Evolutionary conservation across 2,329 filamentous ascomycete species (phyloP).

Genomic region (Cryphonectria naterciae): DNA sequence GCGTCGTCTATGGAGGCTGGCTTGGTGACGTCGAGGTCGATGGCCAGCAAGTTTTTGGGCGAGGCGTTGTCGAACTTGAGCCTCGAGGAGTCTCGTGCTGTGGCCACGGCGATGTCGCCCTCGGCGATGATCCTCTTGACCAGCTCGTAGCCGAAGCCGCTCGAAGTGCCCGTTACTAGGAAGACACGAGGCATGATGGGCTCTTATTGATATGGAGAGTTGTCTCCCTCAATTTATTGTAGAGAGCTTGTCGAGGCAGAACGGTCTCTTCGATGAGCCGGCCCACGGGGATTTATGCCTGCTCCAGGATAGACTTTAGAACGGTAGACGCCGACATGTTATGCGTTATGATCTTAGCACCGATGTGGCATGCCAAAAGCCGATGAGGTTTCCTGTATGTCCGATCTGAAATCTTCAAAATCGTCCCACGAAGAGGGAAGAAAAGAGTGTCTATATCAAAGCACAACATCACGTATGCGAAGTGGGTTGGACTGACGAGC

Average conservation of each 20-base stretch:
- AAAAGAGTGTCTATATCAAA: background rate
- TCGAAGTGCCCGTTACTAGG: conserved; percentile 58
- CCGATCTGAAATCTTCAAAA: background rate
- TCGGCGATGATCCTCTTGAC: conserved; percentile 47
- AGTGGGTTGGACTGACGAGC: background rate
- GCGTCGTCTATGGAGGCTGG: conserved; percentile 41
- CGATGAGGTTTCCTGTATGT: background rate
- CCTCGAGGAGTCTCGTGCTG: conserved; percentile 46
- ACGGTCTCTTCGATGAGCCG: background rate
- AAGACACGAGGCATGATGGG: conserved; percentile 45
- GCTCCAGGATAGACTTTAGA: background rate
- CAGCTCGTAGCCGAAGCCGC: conserved; percentile 54
- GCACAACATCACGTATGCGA: background rate
- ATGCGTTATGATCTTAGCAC: background rate
- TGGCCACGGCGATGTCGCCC: conserved; percentile 56
- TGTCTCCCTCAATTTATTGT: background rate
- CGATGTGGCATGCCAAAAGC: background rate
- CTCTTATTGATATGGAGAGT: background rate
- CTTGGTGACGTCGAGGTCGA: conserved; percentile 22
- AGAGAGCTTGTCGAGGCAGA: background rate
- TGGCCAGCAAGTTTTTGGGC: conserved; percentile 30
- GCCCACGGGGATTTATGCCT: background rate
- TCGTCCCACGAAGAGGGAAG: background rate
- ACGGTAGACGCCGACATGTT: background rate
- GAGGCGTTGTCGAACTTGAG: conserved; percentile 53